These are phyloP conservation scores for Monosporozyma unispora DNA, from an alignment of 805 yeast genomes.

Conservation along the genomic window DNA sequence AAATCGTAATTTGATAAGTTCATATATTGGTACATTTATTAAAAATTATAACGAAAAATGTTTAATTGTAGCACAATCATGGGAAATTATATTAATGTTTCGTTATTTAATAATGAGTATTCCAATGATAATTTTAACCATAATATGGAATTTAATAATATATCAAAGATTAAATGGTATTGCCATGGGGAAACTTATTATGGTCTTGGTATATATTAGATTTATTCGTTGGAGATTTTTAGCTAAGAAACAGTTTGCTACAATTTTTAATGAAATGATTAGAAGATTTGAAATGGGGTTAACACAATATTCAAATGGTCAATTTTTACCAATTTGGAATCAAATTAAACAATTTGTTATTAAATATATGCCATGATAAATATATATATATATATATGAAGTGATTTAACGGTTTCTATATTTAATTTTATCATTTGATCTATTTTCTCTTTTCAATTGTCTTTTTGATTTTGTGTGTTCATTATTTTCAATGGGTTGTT, in stretches of 20 bases:
- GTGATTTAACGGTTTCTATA: slow-evolving; percentile 22
- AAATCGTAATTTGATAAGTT: neutral
- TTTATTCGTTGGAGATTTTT: slow-evolving; percentile 55
- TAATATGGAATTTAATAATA: slow-evolving; percentile 14
- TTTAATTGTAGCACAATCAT: slow-evolving; percentile 37
- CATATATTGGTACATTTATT: neutral
- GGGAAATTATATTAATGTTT: slow-evolving; percentile 37
- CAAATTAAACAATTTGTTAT: neutral
- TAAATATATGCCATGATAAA: slow-evolving; percentile 3
- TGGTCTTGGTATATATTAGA: slow-evolving; percentile 38
- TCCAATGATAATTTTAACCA: slow-evolving; percentile 34
- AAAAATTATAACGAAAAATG: slow-evolving; percentile 35
- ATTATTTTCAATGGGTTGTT: neutral
- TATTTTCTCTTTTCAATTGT: slow-evolving; percentile 34
- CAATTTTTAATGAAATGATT: slow-evolving; percentile 29
- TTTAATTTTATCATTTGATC: slow-evolving; percentile 32
- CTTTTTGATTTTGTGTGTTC: slow-evolving; percentile 31
- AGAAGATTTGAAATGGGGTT: neutral
- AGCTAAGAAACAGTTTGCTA: slow-evolving; percentile 47
- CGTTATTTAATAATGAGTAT: slow-evolving; percentile 33
- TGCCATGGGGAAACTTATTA: slow-evolving; percentile 29
- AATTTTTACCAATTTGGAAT: slow-evolving; percentile 7
- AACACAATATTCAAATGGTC: neutral
- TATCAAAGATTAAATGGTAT: slow-evolving; percentile 14
- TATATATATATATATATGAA: neutral